phyloP scores from a whole-genome alignment of 2,329 filamentous ascomycete species.

The Diaporthe sp. region DNA sequence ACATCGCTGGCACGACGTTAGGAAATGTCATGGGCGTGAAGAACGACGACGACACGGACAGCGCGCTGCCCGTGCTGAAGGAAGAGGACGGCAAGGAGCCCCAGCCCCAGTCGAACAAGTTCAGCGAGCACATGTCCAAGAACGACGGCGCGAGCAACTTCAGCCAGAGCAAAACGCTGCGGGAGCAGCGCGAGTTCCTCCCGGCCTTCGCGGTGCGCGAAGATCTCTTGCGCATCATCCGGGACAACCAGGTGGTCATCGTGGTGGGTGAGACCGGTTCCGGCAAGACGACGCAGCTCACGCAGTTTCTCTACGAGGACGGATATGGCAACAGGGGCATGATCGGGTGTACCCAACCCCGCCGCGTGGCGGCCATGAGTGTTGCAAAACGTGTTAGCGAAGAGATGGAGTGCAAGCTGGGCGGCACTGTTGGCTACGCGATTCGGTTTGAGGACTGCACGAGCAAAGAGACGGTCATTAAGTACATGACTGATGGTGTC shows the following conservation, averaged over 20 bases:
- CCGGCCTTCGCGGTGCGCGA: slow-evolving; percentile 97
- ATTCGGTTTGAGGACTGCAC: slow-evolving; percentile 99
- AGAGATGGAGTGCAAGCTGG: slow-evolving; percentile 95
- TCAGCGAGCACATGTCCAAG: slow-evolving; percentile 90
- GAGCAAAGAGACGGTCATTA: slow-evolving; percentile 93
- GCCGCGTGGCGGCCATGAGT: slow-evolving; percentile 98
- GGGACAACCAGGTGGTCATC: slow-evolving; percentile 97
- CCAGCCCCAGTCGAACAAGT: slow-evolving; percentile 70
- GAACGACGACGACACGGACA: slow-evolving; percentile 93
- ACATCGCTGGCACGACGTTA: slow-evolving; percentile 87
- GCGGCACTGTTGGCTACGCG: slow-evolving; percentile 90
- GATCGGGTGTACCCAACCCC: slow-evolving; percentile 96
- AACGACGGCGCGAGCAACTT: slow-evolving; percentile 89
- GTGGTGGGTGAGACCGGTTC: slow-evolving; percentile 98
- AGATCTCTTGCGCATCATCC: slow-evolving; percentile 88
- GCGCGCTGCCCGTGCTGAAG: slow-evolving; percentile 79
- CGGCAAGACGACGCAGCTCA: slow-evolving; percentile 96
- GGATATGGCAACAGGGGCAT: slow-evolving; percentile 89
- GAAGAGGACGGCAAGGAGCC: slow-evolving; percentile 68
- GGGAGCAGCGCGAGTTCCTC: slow-evolving; percentile 91
- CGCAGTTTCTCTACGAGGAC: slow-evolving; percentile 95
- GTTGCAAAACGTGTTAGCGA: slow-evolving; percentile 98
- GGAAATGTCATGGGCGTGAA: slow-evolving; percentile 97
- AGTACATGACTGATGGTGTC: slow-evolving; percentile 99
- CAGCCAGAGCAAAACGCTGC: slow-evolving; percentile 89